Evolutionary conservation across 768 basidiomycete species (phyloP), one percentile per base, ranked within the genome.

Genomic region (Fomitopsis serialis): DNA sequence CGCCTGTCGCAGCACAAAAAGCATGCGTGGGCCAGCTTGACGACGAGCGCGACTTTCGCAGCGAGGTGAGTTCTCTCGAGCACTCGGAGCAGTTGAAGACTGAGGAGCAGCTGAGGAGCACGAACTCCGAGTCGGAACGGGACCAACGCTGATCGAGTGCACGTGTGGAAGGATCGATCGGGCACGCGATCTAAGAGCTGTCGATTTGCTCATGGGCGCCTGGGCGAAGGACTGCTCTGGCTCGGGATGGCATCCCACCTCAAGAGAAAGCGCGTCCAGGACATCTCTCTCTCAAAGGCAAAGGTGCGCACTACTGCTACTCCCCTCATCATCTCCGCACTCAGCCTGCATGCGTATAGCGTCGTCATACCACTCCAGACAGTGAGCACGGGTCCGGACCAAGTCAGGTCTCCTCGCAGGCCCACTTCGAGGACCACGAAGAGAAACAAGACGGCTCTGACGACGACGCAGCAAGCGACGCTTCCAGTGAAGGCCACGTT

Each of bases 401-500:
- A 32, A 32, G 29, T 11, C 5, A 32, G 29, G 29, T 15, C 6
- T 15, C 13, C 15, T 40, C 37, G 6, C 37, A 7, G 13, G 5
- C 4, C 15, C 7, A 17, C 37, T 19, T 40, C 37, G 37, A 40
- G 15, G 22, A 36, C 1, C 15, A 52, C 1, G 34, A 13, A 5
- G 5, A 6, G 29, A 11, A 32, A 11, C 29, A 32, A 5, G 29
- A 32, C 29, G 29, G 11, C 6, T 32, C 11, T 32, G 36, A 48
- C 22, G 29, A 21, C 2, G 25, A 44, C 1, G 46, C 34, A 24
- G 55, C 45, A 24, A 42, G 49, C 22, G 47, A 40, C 22, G 40
- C 42, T 6, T 54, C 53, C 1, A 34, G 32, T 15, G 54, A 42
- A 7, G 50, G 11, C 15, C 50, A 54, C 10, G 53, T 42, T 9